Evolutionary conservation across 2,329 filamentous ascomycete species (phyloP).

Genomic region (Neonectria ditissima): DNA sequence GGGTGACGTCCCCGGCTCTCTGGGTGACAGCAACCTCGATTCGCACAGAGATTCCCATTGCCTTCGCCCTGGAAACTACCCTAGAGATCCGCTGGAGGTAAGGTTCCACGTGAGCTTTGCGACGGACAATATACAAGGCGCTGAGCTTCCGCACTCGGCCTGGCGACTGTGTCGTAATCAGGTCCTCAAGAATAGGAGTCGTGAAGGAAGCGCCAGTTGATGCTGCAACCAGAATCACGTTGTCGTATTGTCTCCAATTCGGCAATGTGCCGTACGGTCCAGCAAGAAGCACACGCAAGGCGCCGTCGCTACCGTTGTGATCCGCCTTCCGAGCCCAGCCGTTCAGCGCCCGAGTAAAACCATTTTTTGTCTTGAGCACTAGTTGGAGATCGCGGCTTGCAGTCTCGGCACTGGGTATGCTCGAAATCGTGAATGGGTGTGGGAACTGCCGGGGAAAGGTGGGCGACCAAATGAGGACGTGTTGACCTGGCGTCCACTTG

Average conservation of each 20-base stretch:
- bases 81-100: conserved; percentile 35
- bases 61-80: conserved; percentile 35
- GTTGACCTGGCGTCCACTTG: conserved; percentile 42
- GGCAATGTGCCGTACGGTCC: conserved; percentile 38
- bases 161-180: conserved; percentile 34
- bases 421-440: conserved; percentile 43
- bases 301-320: conserved; percentile 25
- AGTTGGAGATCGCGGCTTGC: conserved; percentile 37
- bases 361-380: conserved; percentile 40
- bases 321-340: conserved; percentile 38
- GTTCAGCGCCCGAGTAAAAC: conserved; percentile 39
- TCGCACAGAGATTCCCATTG: conserved; percentile 38
- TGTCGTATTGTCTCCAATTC: conserved; percentile 44
- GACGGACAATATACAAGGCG: conserved; percentile 38
- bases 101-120: conserved; percentile 33
- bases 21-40: conserved; percentile 40
- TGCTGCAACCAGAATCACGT: conserved; percentile 35
- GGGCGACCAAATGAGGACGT: conserved; percentile 44
- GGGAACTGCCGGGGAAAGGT: conserved; percentile 40
- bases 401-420: conserved; percentile 19
- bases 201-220: conserved; percentile 43
- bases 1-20: conserved; percentile 5
- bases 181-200: conserved; percentile 38
- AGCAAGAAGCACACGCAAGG: conserved; percentile 36
- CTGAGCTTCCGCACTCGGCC: conserved; percentile 39